Evolutionary conservation across 1,139 yeast genomes (phyloP).

Genomic region (Saccharomycopsis phalli): DNA sequence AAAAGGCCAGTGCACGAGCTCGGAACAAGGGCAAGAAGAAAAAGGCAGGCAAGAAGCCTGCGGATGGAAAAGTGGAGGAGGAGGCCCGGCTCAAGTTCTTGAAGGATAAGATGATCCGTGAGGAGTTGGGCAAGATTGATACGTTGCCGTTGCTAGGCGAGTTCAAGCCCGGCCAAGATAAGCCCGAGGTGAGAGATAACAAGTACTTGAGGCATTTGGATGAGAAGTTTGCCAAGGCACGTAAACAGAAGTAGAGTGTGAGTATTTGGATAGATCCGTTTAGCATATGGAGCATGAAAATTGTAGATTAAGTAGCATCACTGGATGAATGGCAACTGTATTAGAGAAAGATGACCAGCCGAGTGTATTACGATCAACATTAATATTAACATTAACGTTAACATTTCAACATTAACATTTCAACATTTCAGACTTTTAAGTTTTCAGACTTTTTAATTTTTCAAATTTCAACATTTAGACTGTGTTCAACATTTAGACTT

Average conservation of each 20-base stretch:
- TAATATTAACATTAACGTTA: neutral
- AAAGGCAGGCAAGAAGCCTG: neutral
- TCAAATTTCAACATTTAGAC: too few species aligned
- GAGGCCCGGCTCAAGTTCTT: slow-evolving; percentile 5
- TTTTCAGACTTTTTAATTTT: too few species aligned
- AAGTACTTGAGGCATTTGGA: slow-evolving; percentile 17
- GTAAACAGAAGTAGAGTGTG: neutral
- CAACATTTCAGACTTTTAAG: too few species aligned
- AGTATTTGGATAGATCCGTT: neutral
- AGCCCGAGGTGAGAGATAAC: slow-evolving; percentile 8
- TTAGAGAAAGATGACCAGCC: too few species aligned
- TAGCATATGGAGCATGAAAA: neutral
- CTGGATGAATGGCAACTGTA: too few species aligned
- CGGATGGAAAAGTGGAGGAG: neutral
- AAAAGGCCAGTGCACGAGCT: slow-evolving; percentile 61
- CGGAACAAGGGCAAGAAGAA: slow-evolving; percentile 26
- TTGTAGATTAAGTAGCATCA: too few species aligned
- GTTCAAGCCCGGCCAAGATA: neutral
- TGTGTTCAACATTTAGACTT: too few species aligned
- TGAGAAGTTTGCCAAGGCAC: slow-evolving; percentile 4
- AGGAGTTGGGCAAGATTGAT: slow-evolving; percentile 11
- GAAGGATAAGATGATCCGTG: slow-evolving; percentile 5
- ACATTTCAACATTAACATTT: neutral
- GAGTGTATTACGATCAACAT: neutral
- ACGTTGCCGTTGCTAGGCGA: slow-evolving; percentile 18